Evolutionary conservation across 371 early-diverging fungal species (phyloP).

Genomic region (Zopfochytrium polystomum): DNA sequence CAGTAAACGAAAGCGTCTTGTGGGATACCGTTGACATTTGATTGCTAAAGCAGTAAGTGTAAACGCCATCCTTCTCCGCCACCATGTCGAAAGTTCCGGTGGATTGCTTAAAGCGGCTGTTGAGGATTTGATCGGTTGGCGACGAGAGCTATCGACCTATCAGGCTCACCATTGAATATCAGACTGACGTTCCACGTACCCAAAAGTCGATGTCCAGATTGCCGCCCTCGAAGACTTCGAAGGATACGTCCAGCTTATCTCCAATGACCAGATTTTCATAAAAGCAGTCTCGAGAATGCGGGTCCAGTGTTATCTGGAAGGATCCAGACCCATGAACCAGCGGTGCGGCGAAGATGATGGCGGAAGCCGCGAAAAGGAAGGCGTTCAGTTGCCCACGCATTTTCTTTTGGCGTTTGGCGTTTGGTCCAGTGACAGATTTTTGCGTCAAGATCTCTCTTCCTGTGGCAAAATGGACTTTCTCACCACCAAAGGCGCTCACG

Average conservation of each 20-base stretch:
- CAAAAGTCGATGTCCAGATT: constrained; percentile 68
- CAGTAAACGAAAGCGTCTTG: constrained; percentile 33
- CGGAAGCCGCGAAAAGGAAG: too few relatives aligned
- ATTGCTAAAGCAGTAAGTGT: constrained; percentile 75
- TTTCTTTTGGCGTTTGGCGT: too few relatives aligned
- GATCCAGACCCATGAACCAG: too few relatives aligned
- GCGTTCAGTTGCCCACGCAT: too few relatives aligned
- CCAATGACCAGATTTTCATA: constrained; percentile 47
- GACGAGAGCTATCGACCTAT: constrained; percentile 50
- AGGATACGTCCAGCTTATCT: constrained; percentile 64
- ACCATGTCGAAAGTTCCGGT: constrained; percentile 53
- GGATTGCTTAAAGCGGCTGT: constrained; percentile 47
- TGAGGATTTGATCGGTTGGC: constrained; percentile 49
- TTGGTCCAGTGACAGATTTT: too few relatives aligned
- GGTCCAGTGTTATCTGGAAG: not conserved
- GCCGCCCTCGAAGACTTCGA: constrained; percentile 70
- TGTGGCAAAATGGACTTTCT: too few relatives aligned
- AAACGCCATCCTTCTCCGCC: constrained; percentile 56
- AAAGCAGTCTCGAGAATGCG: constrained; percentile 28
- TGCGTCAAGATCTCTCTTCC: too few relatives aligned
- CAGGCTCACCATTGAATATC: not conserved
- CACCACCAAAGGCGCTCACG: constrained; percentile 7
- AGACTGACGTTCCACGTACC: constrained; percentile 46
- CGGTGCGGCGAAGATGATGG: too few relatives aligned
- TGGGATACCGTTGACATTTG: constrained; percentile 19